A percentile compares a stretch with the other conserved stretches of the same genome.
Evolutionary conservation across 495 filamentous ascomycete species (phyloP).

Genomic region (Aspergillus olivimuriae): DNA sequence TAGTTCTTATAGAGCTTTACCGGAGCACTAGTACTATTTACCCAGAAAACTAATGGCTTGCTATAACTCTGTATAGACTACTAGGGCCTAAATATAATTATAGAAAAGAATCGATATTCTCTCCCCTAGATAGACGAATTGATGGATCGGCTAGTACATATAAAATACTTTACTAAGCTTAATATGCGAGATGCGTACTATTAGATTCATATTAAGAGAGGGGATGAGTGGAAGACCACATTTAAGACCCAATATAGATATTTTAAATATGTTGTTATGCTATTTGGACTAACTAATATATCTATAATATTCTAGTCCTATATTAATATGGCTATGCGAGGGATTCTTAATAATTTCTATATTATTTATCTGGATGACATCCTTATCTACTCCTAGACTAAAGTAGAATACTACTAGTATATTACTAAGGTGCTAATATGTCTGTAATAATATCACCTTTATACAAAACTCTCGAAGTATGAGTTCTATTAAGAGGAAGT

Average conservation of each 20-base stretch:
- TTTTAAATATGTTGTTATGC: constrained; percentile 5
- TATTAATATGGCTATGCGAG: not conserved
- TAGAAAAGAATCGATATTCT: constrained; percentile 1
- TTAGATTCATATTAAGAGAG: not conserved
- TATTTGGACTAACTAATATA: constrained; percentile 1
- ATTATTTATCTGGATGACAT: constrained; percentile 3
- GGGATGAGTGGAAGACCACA: constrained; percentile 1
- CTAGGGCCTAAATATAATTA: not conserved
- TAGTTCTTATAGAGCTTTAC: constrained; percentile 11
- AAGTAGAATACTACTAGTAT: constrained; percentile 1
- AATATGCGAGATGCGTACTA: constrained; percentile 23
- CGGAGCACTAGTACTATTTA: constrained; percentile 3
- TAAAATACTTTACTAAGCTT: constrained; percentile 24
- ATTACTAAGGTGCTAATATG: not conserved
- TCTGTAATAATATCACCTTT: constrained; percentile 2
- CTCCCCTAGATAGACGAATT: constrained; percentile 1
- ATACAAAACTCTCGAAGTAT: constrained; percentile 5
- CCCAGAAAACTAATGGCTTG: not conserved
- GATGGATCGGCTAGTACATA: not conserved
- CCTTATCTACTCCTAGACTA: not conserved
- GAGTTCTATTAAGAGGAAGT: constrained; percentile 1
- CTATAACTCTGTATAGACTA: constrained; percentile 1
- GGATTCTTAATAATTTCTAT: constrained; percentile 5
- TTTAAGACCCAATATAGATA: constrained; percentile 3
- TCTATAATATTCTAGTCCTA: constrained; percentile 2